Percentiles rank a stretch among this genome's conserved stretches.
These are phyloP conservation scores for Arabis alpina DNA, from an alignment of 345 rosid species.

Conservation along the genomic window DNA sequence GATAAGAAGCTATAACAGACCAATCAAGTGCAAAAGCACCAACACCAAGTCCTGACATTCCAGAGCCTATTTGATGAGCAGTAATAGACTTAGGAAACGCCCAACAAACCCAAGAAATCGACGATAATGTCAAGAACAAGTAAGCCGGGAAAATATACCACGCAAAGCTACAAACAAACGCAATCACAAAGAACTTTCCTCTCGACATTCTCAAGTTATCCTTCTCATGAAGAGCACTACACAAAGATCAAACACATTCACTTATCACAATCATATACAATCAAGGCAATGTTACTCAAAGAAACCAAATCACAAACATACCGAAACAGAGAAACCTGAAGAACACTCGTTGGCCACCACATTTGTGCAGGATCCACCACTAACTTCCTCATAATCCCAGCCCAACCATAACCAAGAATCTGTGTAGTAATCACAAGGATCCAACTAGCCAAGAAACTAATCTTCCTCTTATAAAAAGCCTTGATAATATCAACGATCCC, in stretches of 20 bases:
- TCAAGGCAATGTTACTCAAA: neutral
- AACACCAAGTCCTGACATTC: conserved; percentile 59
- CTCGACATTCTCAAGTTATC: conserved; percentile 52
- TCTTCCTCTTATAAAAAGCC: conserved; percentile 61
- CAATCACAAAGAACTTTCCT: conserved; percentile 69
- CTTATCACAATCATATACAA: neutral
- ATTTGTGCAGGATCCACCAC: conserved; percentile 71
- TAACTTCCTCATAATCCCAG: conserved; percentile 62
- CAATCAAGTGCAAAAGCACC: conserved; percentile 62
- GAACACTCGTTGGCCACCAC: conserved; percentile 76
- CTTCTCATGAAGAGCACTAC: conserved; percentile 66
- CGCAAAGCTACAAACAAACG: conserved; percentile 61
- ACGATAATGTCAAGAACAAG: conserved; percentile 53
- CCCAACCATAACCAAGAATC: conserved; percentile 77
- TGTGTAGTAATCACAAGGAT: conserved; percentile 64
- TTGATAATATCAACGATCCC: conserved; percentile 57
- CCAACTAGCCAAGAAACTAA: conserved; percentile 65
- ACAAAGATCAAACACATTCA: neutral
- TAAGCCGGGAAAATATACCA: conserved; percentile 69
- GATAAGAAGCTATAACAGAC: conserved; percentile 59
- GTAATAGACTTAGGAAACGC: conserved; percentile 57
- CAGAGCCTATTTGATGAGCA: conserved; percentile 63
- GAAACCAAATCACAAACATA: conserved; percentile 31
- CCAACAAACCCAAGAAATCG: conserved; percentile 68
- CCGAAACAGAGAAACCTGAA: conserved; percentile 71